Conservation (phyloP, 257 asterid species). For the Cynanchum wilfordii region DNA sequence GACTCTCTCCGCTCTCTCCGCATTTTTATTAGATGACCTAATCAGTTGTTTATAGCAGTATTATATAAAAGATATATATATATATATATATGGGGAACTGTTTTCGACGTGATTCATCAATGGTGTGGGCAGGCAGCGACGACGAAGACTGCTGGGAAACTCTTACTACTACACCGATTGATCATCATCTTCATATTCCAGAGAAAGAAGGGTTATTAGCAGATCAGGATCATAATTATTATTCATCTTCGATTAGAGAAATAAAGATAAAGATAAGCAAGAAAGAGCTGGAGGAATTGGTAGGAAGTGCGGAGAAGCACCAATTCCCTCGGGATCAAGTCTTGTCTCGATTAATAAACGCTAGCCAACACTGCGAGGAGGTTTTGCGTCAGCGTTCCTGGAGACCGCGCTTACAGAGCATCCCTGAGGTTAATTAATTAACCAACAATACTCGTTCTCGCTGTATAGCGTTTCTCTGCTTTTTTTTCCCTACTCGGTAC, state of each 20-base stretch:
- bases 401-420: slow-evolving; percentile 48
- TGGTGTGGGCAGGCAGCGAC: slow-evolving; percentile 34
- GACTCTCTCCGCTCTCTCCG: slow-evolving; percentile 9
- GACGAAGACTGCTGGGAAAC: slow-evolving; percentile 14
- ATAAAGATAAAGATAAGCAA: slow-evolving; percentile 43
- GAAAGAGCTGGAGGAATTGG: slow-evolving; percentile 39
- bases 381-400: slow-evolving; percentile 28
- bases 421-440: slow-evolving; percentile 37
- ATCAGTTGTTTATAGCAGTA: too few relatives aligned
- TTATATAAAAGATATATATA: too few relatives aligned
- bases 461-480: too few relatives aligned
- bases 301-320: slow-evolving; percentile 31
- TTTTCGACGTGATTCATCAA: slow-evolving; percentile 21
- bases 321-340: slow-evolving; percentile 40
- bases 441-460: too few relatives aligned
- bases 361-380: slow-evolving; percentile 7
- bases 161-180: not conserved
- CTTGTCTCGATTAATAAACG: slow-evolving; percentile 28
- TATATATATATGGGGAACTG: slow-evolving; percentile 41
- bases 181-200: not conserved
- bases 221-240: not conserved
- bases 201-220: slow-evolving; percentile 18
- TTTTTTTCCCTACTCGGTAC: too few relatives aligned
- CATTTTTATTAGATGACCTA: not conserved
- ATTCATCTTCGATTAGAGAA: slow-evolving; percentile 1